These are phyloP conservation scores for Pseudogymnoascus sp. DNA, from an alignment of 2,329 filamentous ascomycete genomes.

Conservation along the genomic window DNA sequence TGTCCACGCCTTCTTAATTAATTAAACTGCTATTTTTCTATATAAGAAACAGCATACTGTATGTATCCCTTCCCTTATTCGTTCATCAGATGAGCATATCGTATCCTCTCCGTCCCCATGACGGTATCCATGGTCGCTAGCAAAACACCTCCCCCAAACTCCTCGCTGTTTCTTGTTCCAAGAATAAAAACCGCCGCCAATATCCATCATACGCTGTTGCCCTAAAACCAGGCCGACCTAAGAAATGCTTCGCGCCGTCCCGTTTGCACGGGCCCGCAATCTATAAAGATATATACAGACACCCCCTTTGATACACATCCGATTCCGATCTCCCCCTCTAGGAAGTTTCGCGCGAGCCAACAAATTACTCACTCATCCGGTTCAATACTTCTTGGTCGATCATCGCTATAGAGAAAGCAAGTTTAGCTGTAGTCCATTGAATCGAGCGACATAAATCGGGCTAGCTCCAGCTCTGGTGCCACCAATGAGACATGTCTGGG, in stretches of 20 bases:
- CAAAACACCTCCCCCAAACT: background rate
- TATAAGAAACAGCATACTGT: background rate
- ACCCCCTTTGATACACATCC: background rate
- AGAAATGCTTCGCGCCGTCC: background rate
- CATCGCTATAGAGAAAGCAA: background rate
- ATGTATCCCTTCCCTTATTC: background rate
- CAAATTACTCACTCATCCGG: background rate
- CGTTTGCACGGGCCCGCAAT: background rate
- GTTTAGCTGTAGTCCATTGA: background rate
- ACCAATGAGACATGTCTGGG: background rate
- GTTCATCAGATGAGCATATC: background rate
- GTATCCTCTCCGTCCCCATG: background rate
- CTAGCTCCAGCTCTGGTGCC: background rate
- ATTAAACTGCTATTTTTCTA: background rate
- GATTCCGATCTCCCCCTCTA: background rate
- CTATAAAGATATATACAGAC: slow-evolving; percentile 4
- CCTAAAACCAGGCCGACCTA: background rate
- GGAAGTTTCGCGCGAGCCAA: background rate
- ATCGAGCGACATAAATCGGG: background rate
- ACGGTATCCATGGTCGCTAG: background rate
- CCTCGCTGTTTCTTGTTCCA: background rate
- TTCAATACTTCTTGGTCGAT: background rate
- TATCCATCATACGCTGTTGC: background rate
- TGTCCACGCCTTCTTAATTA: background rate
- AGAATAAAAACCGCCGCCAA: background rate